A percentile compares a stretch with the other conserved stretches of the same genome.
phyloP scores from a whole-genome alignment of 1,284 basidiomycete species.

The Ustilago lituana region DNA sequence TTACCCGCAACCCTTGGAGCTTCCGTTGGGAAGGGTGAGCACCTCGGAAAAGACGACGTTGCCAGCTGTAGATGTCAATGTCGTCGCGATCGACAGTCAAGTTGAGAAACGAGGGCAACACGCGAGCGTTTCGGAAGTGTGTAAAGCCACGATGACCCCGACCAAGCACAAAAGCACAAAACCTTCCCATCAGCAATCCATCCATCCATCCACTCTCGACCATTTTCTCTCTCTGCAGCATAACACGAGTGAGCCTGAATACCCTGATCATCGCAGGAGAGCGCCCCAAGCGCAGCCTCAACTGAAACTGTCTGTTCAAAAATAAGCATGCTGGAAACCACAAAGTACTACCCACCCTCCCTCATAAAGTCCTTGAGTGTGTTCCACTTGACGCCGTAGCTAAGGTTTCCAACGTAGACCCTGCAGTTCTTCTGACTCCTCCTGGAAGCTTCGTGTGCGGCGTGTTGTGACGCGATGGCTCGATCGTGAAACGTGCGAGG shows the following conservation, averaged over 20 bases:
- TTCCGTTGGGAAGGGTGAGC: constrained; percentile 90
- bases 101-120: background rate
- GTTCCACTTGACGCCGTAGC: constrained; percentile 95
- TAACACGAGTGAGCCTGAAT: too few relatives aligned
- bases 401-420: constrained; percentile 97
- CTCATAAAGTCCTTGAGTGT: constrained; percentile 77
- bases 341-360: constrained; percentile 57
- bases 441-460: constrained; percentile 73
- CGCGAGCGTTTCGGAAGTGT: background rate
- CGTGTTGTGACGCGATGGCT: constrained; percentile 33
- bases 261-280: too few relatives aligned
- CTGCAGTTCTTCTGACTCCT: constrained; percentile 95
- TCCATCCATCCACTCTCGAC: constrained; percentile 8
- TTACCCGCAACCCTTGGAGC: constrained; percentile 87
- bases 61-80: constrained; percentile 49
- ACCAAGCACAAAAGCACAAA: constrained; percentile 32
- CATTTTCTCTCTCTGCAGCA: too few relatives aligned
- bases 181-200: constrained; percentile 43
- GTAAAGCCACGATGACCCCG: constrained; percentile 4
- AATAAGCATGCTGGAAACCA: constrained; percentile 13
- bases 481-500: constrained; percentile 35
- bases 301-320: too few relatives aligned
- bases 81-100: background rate
- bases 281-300: too few relatives aligned
- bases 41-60: constrained; percentile 98